Base-by-base conservation (phyloP, 2,329 filamentous ascomycete genomes). In the Paracamarosporium sp. region DNA sequence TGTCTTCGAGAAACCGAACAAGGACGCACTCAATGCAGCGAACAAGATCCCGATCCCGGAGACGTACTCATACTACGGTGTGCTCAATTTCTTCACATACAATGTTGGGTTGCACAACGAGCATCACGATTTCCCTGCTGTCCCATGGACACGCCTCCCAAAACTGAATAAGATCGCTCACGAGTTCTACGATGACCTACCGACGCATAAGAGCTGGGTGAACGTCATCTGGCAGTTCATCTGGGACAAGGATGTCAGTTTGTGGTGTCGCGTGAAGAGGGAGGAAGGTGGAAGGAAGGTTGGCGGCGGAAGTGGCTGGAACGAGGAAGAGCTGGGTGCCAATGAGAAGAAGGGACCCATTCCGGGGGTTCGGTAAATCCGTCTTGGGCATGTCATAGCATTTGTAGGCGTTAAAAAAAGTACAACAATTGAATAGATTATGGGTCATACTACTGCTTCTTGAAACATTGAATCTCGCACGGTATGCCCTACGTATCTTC, bases 81-180 rank as follows among this genome's bases (percentile, higher is more conserved):
- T 90, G 0, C 85, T 98, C 64, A 99, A 99, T 80, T 79, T 93
- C 69, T 80, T 99, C 48, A 97, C 93, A 0, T 99, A 98, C 83
- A 99, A 99, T 69, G 95, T 99, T 44, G 95, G 95, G 52, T 82
- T 97, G 71, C 95, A 99, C 82, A 99, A 99, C 76, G 95, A 99
- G 82, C 95, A 99, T 79, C 95, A 99, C 77, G 95, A 99, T 78
- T 99, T 99, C 80, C 95, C 95, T 11, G 95, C 95, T 46, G 87
- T 99, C 45, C 94, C 95, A 0, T 99, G 95, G 95, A 97, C 93
- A 9, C 85, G 90, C 30, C 84, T 99, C 36, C 90, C 89, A 53
- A 84, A 83, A 72, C 82, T 99, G 53, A 88, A 93, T 72, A 80
- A 87, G 62, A 90, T 96, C 55, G 95, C 95, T 1, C 85, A 85